A percentile compares a stretch with the other conserved stretches of the same genome.
phyloP scores from a whole-genome alignment of 2,329 filamentous ascomycete genomes.

The Trichoderma asperellum region DNA sequence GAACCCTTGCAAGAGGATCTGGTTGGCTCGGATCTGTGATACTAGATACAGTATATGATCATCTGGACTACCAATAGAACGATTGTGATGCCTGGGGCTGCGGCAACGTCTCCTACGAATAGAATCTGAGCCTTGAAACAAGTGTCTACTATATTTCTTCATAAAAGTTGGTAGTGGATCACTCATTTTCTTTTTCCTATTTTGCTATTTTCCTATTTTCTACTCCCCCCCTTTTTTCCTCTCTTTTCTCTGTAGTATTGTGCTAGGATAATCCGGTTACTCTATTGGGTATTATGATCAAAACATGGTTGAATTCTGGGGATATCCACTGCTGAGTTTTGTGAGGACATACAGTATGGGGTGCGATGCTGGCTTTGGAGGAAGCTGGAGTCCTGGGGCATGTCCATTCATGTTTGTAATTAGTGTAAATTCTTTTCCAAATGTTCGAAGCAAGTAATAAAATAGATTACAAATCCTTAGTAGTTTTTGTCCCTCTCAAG shows the following conservation, averaged over 20 bases:
- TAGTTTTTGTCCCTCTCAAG: background rate
- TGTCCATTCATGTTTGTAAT: background rate
- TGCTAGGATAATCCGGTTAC: no score
- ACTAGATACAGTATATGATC: background rate
- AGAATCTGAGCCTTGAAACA: background rate
- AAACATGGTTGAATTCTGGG: no score
- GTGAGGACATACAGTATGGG: no score
- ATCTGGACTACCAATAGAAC: background rate
- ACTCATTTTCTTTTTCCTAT: no score
- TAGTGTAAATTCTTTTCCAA: background rate
- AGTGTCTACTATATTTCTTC: background rate
- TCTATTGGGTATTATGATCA: no score
- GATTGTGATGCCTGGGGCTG: background rate
- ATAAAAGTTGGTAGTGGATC: no score
- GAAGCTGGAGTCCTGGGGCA: background rate
- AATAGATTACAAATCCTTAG: background rate
- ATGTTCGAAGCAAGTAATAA: no score
- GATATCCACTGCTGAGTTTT: no score
- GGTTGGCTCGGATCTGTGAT: background rate
- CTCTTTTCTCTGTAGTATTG: no score
- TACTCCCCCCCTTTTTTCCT: no score
- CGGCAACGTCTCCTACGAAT: background rate
- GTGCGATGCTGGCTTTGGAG: background rate
- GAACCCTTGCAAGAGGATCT: background rate
- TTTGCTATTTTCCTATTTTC: no score